Evolutionary conservation across 2,329 filamentous ascomycete species (phyloP).

Genomic region (Apiospora arundinis): DNA sequence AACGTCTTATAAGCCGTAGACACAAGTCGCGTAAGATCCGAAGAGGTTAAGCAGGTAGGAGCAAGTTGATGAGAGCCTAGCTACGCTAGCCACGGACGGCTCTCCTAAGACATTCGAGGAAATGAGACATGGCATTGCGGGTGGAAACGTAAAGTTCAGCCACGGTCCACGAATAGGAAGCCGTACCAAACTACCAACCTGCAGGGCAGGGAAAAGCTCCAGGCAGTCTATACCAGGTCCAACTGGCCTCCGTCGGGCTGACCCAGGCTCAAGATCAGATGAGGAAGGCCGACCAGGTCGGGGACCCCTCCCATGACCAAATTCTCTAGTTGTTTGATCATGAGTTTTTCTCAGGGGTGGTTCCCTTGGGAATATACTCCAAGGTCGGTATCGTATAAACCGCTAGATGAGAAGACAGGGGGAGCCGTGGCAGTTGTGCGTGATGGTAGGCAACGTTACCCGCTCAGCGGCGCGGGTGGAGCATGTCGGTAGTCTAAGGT

Average conservation of each 20-base stretch:
- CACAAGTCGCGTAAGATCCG: neutral
- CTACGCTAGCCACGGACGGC: neutral
- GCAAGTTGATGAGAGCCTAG: neutral
- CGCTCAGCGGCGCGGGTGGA: conserved; percentile 8
- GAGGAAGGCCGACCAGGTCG: neutral
- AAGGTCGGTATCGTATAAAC: neutral
- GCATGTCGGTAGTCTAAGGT: neutral
- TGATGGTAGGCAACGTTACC: conserved; percentile 10
- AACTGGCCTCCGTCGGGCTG: conserved; percentile 6
- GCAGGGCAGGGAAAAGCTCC: neutral
- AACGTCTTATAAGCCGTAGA: neutral
- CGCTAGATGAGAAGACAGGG: neutral
- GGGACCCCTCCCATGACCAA: neutral
- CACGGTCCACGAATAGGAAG: conserved; percentile 14
- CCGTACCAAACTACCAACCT: neutral
- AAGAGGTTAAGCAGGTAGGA: neutral
- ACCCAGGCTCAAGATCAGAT: conserved; percentile 14
- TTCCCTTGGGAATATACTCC: neutral
- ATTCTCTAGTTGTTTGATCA: neutral
- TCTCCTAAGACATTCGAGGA: neutral
- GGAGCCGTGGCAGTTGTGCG: neutral
- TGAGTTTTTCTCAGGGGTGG: neutral
- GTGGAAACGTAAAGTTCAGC: neutral
- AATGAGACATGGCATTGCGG: neutral
- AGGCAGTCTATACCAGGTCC: conserved; percentile 1